phyloP scores from a whole-genome alignment of 345 rosid species.

The Bruguiera parviflora region DNA sequence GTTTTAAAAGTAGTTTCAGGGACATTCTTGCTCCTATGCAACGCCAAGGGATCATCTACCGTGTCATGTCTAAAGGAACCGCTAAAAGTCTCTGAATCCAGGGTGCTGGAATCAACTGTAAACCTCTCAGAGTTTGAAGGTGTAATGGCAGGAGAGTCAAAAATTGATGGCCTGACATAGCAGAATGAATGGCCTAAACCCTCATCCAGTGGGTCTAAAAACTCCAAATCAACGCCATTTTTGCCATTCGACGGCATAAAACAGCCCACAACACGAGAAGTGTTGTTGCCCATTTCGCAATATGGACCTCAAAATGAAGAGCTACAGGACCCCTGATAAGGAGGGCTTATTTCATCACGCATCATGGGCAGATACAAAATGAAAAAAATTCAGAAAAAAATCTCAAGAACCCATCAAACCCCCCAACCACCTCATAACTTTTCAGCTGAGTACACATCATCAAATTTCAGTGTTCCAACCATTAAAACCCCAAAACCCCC shows the following conservation, averaged over 20 bases:
- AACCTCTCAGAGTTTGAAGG: constrained; percentile 93
- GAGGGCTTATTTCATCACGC: constrained; percentile 46
- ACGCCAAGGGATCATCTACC: constrained; percentile 63
- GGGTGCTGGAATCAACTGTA: constrained; percentile 87
- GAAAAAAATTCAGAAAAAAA: constrained; percentile 39
- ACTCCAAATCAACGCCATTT: constrained; percentile 75
- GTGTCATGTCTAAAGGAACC: constrained; percentile 81
- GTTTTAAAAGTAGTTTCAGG: constrained; percentile 87
- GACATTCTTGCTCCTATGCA: constrained; percentile 53
- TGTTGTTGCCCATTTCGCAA: constrained; percentile 76
- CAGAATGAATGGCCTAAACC: constrained; percentile 99
- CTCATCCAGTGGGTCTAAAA: constrained; percentile 81
- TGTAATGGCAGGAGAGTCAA: constrained; percentile 87
- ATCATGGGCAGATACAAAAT: constrained; percentile 51
- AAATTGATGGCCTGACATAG: constrained; percentile 77
- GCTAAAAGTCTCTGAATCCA: constrained; percentile 82
- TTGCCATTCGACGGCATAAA: constrained; percentile 77
- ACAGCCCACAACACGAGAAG: constrained; percentile 95
- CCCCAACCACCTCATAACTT: constrained; percentile 50
- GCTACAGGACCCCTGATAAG: constrained; percentile 35
- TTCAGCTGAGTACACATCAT: constrained; percentile 52
- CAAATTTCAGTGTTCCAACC: constrained; percentile 38
- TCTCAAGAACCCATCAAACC: constrained; percentile 47
- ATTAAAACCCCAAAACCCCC: constrained; percentile 14
- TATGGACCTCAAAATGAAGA: constrained; percentile 31